Conservation (phyloP, 2,329 filamentous ascomycete genomes). For the Fusarium fujikuroi region DNA sequence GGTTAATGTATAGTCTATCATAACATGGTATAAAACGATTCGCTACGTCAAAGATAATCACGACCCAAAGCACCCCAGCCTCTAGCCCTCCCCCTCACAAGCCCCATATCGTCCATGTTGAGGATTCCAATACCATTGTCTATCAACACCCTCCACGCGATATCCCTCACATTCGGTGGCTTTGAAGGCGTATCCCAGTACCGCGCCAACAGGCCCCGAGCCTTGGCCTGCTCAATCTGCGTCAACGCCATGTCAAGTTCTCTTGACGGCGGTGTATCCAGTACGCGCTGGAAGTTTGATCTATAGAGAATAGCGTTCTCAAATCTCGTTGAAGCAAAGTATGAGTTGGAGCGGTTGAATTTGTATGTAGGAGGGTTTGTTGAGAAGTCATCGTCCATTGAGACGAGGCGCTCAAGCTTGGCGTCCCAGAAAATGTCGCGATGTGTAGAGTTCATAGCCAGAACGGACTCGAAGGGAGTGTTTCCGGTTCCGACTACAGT, state of each 20-base stretch:
- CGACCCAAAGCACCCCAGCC: slow-evolving; percentile 8
- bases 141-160: slow-evolving; percentile 11
- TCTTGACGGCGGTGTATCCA: not conserved
- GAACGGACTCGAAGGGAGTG: not conserved
- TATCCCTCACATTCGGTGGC: slow-evolving; percentile 20
- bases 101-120: slow-evolving; percentile 22
- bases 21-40: not conserved
- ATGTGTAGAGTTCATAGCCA: not conserved
- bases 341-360: slow-evolving; percentile 18
- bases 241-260: slow-evolving; percentile 4
- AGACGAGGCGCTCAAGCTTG: slow-evolving; percentile 5
- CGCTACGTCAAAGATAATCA: not conserved
- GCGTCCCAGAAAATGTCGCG: slow-evolving; percentile 27
- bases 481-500: slow-evolving; percentile 12
- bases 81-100: slow-evolving; percentile 11
- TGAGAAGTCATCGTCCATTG: not conserved
- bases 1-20: not conserved
- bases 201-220: slow-evolving; percentile 2
- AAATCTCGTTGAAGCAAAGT: slow-evolving; percentile 13
- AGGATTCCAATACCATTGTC: slow-evolving; percentile 4
- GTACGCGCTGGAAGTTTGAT: not conserved
- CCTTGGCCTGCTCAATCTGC: slow-evolving; percentile 15
- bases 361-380: not conserved
- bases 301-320: slow-evolving; percentile 10
- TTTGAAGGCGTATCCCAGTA: slow-evolving; percentile 14